These are phyloP conservation scores for Xylaria hypoxylon DNA, from an alignment of 2,329 filamentous ascomycete genomes.

Conservation along the genomic window DNA sequence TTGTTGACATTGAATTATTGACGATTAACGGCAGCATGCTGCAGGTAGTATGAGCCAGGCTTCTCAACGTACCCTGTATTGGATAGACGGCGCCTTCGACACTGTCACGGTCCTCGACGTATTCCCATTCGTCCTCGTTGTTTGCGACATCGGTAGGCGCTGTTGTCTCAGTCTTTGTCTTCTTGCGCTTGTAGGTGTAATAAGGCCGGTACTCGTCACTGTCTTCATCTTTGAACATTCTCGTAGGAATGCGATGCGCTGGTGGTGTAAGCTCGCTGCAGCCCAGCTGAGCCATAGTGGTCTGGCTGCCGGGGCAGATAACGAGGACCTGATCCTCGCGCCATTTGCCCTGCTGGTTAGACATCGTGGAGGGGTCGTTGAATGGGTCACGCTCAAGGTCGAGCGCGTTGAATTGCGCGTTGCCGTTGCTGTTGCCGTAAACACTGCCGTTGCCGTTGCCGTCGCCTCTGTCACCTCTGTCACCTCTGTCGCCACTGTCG, in stretches of 20 bases:
- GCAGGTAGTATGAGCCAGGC: constrained; percentile 6
- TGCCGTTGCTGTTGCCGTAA: constrained; percentile 9
- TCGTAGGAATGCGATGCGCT: constrained; percentile 85
- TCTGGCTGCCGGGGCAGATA: constrained; percentile 86
- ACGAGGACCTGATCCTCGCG: constrained; percentile 74
- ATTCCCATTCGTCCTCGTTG: constrained; percentile 72
- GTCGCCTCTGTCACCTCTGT: too few relatives aligned
- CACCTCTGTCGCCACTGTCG: too few relatives aligned
- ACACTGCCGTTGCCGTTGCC: constrained; percentile 10
- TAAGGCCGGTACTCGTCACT: constrained; percentile 81
- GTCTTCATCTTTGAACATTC: constrained; percentile 91
- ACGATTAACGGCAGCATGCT: not conserved
- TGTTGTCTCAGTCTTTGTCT: constrained; percentile 57
- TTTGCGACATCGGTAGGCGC: constrained; percentile 55
- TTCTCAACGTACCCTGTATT: constrained; percentile 66
- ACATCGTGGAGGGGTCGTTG: constrained; percentile 57
- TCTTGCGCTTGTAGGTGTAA: constrained; percentile 76
- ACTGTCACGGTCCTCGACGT: constrained; percentile 89
- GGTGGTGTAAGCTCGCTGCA: constrained; percentile 92
- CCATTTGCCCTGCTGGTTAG: constrained; percentile 68
- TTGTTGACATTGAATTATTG: not conserved
- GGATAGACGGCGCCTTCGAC: constrained; percentile 92
- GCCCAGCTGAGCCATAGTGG: constrained; percentile 90
- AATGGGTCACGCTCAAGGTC: not conserved
- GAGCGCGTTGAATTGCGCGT: constrained; percentile 12